Percentiles rank a stretch among this genome's conserved stretches.
These are phyloP conservation scores for Fomitopsis palustris DNA, from an alignment of 1,284 basidiomycete species.

Conservation along the genomic window DNA sequence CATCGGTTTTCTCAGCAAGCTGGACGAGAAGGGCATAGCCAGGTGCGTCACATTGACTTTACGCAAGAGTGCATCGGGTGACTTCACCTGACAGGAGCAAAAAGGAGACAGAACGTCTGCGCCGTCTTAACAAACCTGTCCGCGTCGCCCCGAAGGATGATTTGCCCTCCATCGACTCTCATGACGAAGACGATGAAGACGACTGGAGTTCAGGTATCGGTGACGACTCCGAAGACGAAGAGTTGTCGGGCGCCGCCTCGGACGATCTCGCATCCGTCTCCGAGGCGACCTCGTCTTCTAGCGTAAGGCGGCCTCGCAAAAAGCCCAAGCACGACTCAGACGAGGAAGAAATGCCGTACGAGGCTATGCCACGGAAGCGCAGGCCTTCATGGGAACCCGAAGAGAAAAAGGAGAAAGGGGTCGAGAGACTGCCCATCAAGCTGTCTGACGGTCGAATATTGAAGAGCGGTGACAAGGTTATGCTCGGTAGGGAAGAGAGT, in stretches of 20 bases:
- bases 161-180: slow-evolving; percentile 63
- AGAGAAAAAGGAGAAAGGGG: slow-evolving; percentile 42
- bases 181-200: slow-evolving; percentile 54
- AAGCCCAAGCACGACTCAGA: slow-evolving; percentile 45
- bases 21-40: slow-evolving; percentile 71
- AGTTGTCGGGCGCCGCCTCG: slow-evolving; percentile 13
- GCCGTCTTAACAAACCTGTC: slow-evolving; percentile 57
- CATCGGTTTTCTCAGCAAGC: slow-evolving; percentile 52
- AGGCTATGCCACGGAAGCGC: slow-evolving; percentile 53
- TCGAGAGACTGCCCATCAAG: slow-evolving; percentile 83
- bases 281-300: slow-evolving; percentile 11
- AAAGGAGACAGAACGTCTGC: slow-evolving; percentile 65
- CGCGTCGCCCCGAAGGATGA: slow-evolving; percentile 46
- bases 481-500: slow-evolving; percentile 27
- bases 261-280: slow-evolving; percentile 4
- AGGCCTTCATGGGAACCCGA: slow-evolving; percentile 42
- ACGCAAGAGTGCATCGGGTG: too few relatives aligned
- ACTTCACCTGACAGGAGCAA: slow-evolving; percentile 57
- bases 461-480: slow-evolving; percentile 36
- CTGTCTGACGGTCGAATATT: slow-evolving; percentile 75
- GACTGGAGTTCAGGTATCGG: slow-evolving; percentile 49
- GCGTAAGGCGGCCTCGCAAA: slow-evolving; percentile 14
- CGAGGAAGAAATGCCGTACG: slow-evolving; percentile 65
- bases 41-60: slow-evolving; percentile 41
- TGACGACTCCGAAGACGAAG: slow-evolving; percentile 28